Conservation (phyloP, 1,284 basidiomycete species). For the Puccinia triticina region DNA sequence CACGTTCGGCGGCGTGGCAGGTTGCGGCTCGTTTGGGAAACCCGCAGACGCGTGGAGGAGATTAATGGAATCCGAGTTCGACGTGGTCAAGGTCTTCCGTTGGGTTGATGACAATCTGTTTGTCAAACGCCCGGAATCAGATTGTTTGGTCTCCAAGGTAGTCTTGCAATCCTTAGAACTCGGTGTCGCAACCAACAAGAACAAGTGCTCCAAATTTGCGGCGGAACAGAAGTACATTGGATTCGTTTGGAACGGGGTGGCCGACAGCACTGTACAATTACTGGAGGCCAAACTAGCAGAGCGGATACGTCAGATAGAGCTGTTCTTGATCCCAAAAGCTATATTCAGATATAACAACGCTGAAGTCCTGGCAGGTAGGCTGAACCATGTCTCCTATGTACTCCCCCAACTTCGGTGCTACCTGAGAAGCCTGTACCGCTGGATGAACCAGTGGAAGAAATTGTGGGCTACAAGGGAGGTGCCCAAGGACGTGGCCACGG, state of each 20-base stretch:
- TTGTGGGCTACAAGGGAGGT: no score
- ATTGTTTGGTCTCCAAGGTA: background rate
- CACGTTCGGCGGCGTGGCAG: background rate
- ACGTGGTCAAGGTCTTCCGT: background rate
- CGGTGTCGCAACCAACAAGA: background rate
- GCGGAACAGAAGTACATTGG: background rate
- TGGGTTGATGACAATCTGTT: conserved; percentile 22
- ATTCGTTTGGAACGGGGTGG: background rate
- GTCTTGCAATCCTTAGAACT: background rate
- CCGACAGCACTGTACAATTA: background rate
- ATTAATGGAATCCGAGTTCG: background rate
- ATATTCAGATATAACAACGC: background rate
- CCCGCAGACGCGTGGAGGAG: background rate
- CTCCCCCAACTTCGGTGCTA: background rate
- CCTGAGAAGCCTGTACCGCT: background rate
- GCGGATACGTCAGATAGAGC: background rate
- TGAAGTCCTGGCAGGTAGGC: background rate
- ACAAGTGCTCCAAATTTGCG: background rate
- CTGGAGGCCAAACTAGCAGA: background rate
- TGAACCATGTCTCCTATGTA: background rate
- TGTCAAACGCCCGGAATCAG: background rate
- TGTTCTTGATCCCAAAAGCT: background rate
- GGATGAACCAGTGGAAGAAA: background rate
- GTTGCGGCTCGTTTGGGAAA: background rate
- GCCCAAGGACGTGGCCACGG: no score